These are phyloP conservation scores for Agroathelia rolfsii DNA, from an alignment of 1,284 basidiomycete genomes.

Conservation along the genomic window DNA sequence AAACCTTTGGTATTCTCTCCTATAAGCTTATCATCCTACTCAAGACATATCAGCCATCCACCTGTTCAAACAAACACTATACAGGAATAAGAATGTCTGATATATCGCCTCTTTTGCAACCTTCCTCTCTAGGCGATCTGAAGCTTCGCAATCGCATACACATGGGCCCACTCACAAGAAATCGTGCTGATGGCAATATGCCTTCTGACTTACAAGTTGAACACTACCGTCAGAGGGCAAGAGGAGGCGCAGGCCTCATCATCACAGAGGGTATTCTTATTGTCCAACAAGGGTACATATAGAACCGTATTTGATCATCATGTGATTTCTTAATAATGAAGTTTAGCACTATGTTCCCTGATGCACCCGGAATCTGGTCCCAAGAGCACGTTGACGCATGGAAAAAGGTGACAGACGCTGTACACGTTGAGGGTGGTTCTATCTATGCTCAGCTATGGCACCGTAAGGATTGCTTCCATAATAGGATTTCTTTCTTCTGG, in stretches of 20 bases:
- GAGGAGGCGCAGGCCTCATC: conserved; percentile 20
- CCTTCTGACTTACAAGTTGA: background rate
- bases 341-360: conserved; percentile 16
- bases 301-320: too few relatives aligned
- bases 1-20: too few relatives aligned
- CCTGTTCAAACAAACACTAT: too few relatives aligned
- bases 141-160: conserved; percentile 15
- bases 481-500: too few relatives aligned
- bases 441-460: conserved; percentile 33
- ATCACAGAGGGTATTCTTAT: conserved; percentile 23
- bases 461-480: conserved; percentile 1
- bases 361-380: conserved; percentile 23
- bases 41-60: too few relatives aligned
- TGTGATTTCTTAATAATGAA: too few relatives aligned
- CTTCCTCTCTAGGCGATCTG: background rate
- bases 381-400: conserved; percentile 21
- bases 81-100: too few relatives aligned
- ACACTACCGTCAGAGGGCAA: conserved; percentile 17
- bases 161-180: conserved; percentile 26
- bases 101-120: too few relatives aligned
- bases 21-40: too few relatives aligned
- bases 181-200: conserved; percentile 14
- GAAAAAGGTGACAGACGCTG: conserved; percentile 25
- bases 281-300: conserved; percentile 14
- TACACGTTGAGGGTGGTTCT: conserved; percentile 27